These are phyloP conservation scores for bread wheat (Triticum aestivum) DNA, from an alignment of 176 grass and related monocot species.

Conservation along the genomic window IWGSC_CS_RefSeq_v2.1 NC_057806.1:378933441-378933940, in stretches of 20 bases:
- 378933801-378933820: no score
- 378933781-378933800: no score
- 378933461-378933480: background rate
- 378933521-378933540: background rate
- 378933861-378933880: no score
- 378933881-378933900: no score
- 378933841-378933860: no score
- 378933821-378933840: no score
- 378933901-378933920: no score
- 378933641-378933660: background rate
- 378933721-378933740: no score
- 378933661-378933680: background rate
- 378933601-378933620: background rate
- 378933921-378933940: no score
- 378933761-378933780: no score
- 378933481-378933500: background rate
- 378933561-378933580: background rate
- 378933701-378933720: background rate
- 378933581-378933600: background rate
- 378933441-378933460: background rate
- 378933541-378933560: background rate
- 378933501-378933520: no score
- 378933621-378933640: background rate
- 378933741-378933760: no score
- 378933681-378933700: background rate